Percentiles rank a stretch among this genome's conserved stretches.
phyloP scores from a whole-genome alignment of 2,329 filamentous ascomycete species.

The Penicillium digitatum region DNA sequence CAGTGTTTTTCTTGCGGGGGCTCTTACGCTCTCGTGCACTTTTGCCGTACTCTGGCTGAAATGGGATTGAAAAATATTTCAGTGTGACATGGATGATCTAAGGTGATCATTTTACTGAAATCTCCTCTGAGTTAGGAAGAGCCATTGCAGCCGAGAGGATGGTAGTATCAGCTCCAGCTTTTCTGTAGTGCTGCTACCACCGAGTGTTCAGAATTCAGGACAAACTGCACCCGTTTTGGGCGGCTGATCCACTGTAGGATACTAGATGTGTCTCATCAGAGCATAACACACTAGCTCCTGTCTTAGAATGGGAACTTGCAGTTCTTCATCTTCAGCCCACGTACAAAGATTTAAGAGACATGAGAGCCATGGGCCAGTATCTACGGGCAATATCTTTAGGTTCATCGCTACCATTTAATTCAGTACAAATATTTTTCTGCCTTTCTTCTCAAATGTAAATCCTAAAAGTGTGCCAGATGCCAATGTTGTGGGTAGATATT shows the following conservation, averaged over 20 bases:
- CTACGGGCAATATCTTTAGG: neutral
- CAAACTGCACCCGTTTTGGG: neutral
- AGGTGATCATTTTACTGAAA: neutral
- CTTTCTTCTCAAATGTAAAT: neutral
- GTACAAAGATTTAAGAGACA: neutral
- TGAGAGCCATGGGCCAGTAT: neutral
- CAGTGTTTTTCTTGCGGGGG: conserved; percentile 15
- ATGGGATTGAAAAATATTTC: neutral
- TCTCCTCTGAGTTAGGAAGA: neutral
- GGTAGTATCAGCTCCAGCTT: neutral
- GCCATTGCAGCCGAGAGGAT: neutral
- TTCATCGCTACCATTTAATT: neutral
- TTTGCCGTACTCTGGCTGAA: neutral
- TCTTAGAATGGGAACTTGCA: neutral
- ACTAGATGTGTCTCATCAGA: neutral
- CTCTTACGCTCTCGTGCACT: neutral
- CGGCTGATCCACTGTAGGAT: neutral
- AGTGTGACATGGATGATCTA: neutral
- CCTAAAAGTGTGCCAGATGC: neutral
- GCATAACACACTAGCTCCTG: neutral
- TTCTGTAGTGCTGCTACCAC: neutral
- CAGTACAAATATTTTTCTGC: neutral
- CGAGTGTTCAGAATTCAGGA: neutral
- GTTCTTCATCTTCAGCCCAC: neutral
- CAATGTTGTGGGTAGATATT: neutral